Evolutionary conservation across 139 green algal genomes (phyloP), one percentile per base, ranked within the genome.

Genomic region (Chlamydomonas urium): DNA sequence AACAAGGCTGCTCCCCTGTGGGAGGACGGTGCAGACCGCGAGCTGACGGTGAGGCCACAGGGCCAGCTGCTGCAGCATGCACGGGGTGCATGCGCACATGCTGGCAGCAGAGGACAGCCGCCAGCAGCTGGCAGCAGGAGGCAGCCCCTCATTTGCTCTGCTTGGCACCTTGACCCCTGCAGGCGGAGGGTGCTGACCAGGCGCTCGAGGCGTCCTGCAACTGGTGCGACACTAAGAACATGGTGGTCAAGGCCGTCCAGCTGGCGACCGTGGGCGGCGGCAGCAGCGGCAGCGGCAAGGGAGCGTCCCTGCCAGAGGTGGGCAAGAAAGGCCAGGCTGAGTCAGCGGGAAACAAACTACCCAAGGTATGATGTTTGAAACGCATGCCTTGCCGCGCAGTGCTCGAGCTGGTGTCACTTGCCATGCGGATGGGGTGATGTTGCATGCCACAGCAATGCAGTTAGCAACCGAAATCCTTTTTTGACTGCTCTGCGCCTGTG

Each of bases 111-210:
- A n/a, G n/a, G n/a, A n/a, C n/a, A n/a, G n/a, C n/a, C n/a, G n/a
- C n/a, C n/a, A n/a, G n/a, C n/a, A n/a, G n/a, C n/a, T n/a, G n/a
- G n/a, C n/a, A n/a, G n/a, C 33, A 56, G 47, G 17, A 63, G 6
- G 23, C 28, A 10, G 10, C 32, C 14, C 17, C 59, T 38, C 69
- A 6, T 3, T 31, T 8, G 38, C 23, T 10, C 31, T 32, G 24
- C 28, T 14, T 47, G 19, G 1, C 28, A 17, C 5, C 10, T n/a
- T 65, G 5, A 47, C 34, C 4, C 32, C 29, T 65, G 34, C 72
- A 87, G 82, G 72, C 72, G 24, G 65, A 79, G 53, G 80, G 77
- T 0, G 69, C 83, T 0, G 72, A 79, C 57, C 83, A 62, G 45
- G 73, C 65, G 31, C 61, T 85, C 0, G 62, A 75, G 26, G 58